Percentiles rank a stretch among this genome's conserved stretches.
phyloP scores from a whole-genome alignment of 495 filamentous ascomycete species.

The Talaromyces thailandensis region DNA sequence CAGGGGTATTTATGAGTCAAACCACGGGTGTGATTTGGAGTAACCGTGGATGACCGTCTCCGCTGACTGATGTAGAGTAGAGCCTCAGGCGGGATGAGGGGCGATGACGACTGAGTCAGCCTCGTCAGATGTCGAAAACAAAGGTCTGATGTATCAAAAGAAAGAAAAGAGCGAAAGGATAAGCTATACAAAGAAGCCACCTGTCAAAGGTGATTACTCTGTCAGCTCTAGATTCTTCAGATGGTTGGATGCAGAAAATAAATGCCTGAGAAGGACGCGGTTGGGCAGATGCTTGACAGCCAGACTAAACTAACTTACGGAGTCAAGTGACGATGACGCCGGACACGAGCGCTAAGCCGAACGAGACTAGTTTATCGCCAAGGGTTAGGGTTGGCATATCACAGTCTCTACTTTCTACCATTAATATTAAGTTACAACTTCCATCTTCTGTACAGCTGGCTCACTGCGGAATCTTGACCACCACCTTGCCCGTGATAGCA shows the following conservation, averaged over 20 bases:
- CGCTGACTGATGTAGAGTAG: constrained; percentile 14
- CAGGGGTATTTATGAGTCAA: neutral
- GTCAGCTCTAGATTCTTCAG: neutral
- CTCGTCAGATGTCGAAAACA: neutral
- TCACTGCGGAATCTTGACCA: neutral
- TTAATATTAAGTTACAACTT: too few species aligned
- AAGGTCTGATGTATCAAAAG: neutral
- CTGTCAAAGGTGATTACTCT: neutral
- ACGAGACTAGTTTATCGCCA: neutral
- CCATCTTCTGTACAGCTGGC: neutral
- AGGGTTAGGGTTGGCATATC: neutral
- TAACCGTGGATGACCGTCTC: constrained; percentile 22
- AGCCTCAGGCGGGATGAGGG: constrained; percentile 4
- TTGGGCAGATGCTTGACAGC: constrained; percentile 3
- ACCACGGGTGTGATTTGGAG: constrained; percentile 8
- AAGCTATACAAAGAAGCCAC: neutral
- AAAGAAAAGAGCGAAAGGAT: neutral
- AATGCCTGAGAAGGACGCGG: neutral
- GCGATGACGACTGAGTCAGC: constrained; percentile 7
- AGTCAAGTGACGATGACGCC: constrained; percentile 6
- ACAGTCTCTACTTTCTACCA: too few species aligned
- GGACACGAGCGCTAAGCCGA: neutral
- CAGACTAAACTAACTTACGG: neutral
- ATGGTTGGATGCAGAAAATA: neutral
- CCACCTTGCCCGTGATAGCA: neutral